Evolutionary conservation across 2,329 filamentous ascomycete genomes (phyloP), one percentile per base, ranked within the genome.

Genomic region (Aspergillus sp.): DNA sequence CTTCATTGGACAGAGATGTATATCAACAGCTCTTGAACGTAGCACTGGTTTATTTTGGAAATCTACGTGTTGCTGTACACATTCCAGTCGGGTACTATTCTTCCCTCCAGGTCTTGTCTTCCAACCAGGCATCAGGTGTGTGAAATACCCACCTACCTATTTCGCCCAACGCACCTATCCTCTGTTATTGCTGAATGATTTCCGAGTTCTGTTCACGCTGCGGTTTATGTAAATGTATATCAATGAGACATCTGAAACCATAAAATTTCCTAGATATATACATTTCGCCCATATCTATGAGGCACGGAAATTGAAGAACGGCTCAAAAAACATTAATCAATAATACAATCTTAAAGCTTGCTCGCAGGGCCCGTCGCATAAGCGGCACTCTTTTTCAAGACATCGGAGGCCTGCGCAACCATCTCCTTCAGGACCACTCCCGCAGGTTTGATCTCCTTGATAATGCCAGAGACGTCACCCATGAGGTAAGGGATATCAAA

Each of bases 401-500:
- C 85, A 1, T 84, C 81, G 8, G 87, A 86, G 1, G 90, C 91
- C 72, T 93, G 87, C 19, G 78, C 76, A 9, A 96, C 90, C 91
- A 98, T 97, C 64, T 96, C 91, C 60, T 87, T 84, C n/a, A 98
- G 87, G 77, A 98, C 96, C 63, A 88, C 83, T 47, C 80, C 84
- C 0, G 93, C 93, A 0, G 93, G 91, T 79, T 95, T 87, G 59
- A 97, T 85, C 64, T 88, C 86, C 35, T 79, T 75, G 57, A 97
- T 90, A 1, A 87, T 83, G 2, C 90, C 93, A 1, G 91, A 90
- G 8, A 97, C 93, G 78, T 96, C 91, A 1, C 93, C 93, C 93
- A 97, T 97, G 69, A 97, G 72, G 75, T 93, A 92, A 12, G 93
- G 93, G 56, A 90, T 80, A 69, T 97, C 93, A 12, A 96, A 79